Conservation (phyloP, 345 rosid genomes). For the Eucalyptus camaldulensis region DNA sequence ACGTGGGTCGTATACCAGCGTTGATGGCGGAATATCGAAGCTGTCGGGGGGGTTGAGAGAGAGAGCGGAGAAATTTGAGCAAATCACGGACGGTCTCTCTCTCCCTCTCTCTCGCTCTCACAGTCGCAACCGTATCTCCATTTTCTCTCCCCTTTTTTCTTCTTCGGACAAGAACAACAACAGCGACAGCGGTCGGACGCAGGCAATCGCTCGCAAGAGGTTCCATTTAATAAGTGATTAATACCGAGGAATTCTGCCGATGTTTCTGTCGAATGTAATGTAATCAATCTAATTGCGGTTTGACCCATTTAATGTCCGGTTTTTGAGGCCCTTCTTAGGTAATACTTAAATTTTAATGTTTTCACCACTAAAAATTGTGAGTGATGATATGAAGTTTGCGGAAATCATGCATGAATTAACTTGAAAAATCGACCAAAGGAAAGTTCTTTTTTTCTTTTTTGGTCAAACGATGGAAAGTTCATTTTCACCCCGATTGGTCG, state of each 20-base stretch:
- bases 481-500: neutral
- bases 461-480: neutral
- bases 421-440: neutral
- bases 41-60: neutral
- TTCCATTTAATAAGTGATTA: neutral
- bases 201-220: neutral
- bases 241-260: neutral
- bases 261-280: neutral
- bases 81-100: neutral
- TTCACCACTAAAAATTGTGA: neutral
- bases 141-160: neutral
- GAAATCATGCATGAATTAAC: neutral
- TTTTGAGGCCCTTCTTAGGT: neutral
- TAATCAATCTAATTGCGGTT: neutral
- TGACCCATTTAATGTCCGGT: neutral
- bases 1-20: slow-evolving; percentile 1
- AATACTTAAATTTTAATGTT: neutral
- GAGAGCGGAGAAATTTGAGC: neutral
- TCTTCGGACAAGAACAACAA: neutral
- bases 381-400: neutral
- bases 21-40: neutral
- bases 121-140: neutral
- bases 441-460: neutral
- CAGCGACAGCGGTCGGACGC: neutral
- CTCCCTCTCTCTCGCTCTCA: neutral